phyloP scores from a whole-genome alignment of 225 moss, liverwort and hornwort genomes.

The Climacium dendroides region DNA sequence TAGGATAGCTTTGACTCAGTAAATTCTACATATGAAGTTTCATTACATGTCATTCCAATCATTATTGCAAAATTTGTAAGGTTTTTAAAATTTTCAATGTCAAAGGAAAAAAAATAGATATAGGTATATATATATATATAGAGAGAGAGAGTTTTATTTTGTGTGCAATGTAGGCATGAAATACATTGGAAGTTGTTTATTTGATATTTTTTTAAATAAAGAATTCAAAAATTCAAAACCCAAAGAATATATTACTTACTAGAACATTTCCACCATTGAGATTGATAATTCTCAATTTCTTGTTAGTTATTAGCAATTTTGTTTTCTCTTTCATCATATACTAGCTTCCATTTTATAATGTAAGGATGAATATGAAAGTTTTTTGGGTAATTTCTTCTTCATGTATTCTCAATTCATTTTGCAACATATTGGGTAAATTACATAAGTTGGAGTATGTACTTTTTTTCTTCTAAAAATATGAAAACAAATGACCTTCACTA shows the following conservation, averaged over 20 bases:
- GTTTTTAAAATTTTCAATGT: neutral
- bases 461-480: neutral
- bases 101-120: accelerated
- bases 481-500: neutral
- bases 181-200: neutral
- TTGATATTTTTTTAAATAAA: too few species aligned
- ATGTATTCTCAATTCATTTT: neutral
- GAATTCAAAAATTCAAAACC: too few species aligned
- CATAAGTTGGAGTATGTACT: neutral
- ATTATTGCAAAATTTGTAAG: neutral
- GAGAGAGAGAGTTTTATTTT: too few species aligned
- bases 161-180: accelerated
- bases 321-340: neutral
- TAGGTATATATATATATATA: too few species aligned
- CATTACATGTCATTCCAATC: neutral
- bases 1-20: neutral
- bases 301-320: too few species aligned
- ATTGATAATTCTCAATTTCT: too few species aligned
- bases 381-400: neutral
- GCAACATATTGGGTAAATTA: neutral
- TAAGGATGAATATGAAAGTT: neutral
- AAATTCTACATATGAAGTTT: neutral
- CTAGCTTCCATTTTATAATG: neutral
- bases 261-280: too few species aligned
- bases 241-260: neutral